Evolutionary conservation across 1,284 basidiomycete genomes (phyloP), one percentile per base, ranked within the genome.

Genomic region (Gastroboletus turbinatus): DNA sequence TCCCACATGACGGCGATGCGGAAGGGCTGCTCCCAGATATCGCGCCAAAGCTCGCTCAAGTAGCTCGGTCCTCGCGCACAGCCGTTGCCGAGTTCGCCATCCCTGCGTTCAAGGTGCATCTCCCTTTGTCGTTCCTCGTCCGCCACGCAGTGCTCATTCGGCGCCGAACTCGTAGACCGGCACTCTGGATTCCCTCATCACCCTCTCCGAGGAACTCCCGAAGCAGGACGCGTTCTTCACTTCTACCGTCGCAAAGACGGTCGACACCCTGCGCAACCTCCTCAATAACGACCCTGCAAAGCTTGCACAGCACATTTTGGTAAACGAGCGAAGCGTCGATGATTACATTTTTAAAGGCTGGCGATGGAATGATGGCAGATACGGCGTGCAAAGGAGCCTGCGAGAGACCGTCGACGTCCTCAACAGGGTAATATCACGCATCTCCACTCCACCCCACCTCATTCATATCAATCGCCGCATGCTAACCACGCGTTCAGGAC

Each of bases 171-270:
- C 59, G 61, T 75, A 98, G 94, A 94, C 95, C 57, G 96, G 96
- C 53, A 99, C 96, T 0, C 84, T 99, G 27, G 96, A 96, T 60
- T 82, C 85, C 29, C 85, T 99, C 56, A 87, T 99, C 61, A 82
- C 85, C 4, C 82, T 99, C 47, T 96, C 94, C 17, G 97, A 99
- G 69, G 87, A 92, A 52, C 82, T 99, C 44, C 93, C 95, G 16
- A 98, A 98, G 76, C 85, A 91, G 60, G 97, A 99, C 65, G 71
- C 82, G n/a, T 84, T 83, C 76, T 95, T 97, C 77, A 98, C 93
- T 4, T 78, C 83, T 23, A 86, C 88, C 13, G 90, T 96, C 57
- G 91, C 91, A 59, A 98, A 98, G 81, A 90, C 91, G 25, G 93
- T 98, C 57, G 97, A 99, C 68, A 96, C 94, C 0, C 82, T 98